Conservation (phyloP, 768 basidiomycete genomes). For the Lactifluus echinatus region DNA sequence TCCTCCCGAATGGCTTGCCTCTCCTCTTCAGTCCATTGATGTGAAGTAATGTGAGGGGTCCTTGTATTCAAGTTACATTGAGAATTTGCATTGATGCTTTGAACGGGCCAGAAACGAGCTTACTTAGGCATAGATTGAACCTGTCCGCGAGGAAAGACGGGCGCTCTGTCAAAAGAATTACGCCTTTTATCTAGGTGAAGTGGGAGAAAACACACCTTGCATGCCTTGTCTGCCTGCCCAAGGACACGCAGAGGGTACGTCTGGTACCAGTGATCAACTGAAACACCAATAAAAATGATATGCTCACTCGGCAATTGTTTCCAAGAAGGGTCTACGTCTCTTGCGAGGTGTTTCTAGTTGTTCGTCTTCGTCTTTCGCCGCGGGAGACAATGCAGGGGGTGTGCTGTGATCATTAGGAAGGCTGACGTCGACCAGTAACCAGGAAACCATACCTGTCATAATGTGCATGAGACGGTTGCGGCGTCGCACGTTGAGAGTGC, state of each 20-base stretch:
- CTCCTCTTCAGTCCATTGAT: constrained; percentile 4
- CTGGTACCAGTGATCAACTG: neutral
- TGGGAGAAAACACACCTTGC: neutral
- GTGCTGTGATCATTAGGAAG: neutral
- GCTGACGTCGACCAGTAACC: neutral
- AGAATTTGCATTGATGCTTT: too few species aligned
- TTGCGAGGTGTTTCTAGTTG: constrained; percentile 5
- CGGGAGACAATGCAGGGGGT: neutral
- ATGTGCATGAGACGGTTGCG: neutral
- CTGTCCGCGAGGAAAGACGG: neutral
- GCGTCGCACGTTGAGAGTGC: neutral
- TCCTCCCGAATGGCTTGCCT: constrained; percentile 1
- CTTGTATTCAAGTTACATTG: neutral
- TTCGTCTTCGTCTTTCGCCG: neutral
- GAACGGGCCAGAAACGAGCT: neutral
- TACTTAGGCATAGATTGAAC: neutral
- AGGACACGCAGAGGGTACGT: neutral
- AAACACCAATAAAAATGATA: neutral
- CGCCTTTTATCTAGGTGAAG: neutral
- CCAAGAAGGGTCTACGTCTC: neutral
- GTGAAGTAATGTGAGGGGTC: neutral
- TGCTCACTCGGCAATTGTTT: neutral
- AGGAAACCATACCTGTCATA: neutral
- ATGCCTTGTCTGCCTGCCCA: neutral
- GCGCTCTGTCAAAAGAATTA: neutral